Base-by-base conservation (phyloP, 371 early-diverging fungal species). In the Catenaria anguillulae region DNA sequence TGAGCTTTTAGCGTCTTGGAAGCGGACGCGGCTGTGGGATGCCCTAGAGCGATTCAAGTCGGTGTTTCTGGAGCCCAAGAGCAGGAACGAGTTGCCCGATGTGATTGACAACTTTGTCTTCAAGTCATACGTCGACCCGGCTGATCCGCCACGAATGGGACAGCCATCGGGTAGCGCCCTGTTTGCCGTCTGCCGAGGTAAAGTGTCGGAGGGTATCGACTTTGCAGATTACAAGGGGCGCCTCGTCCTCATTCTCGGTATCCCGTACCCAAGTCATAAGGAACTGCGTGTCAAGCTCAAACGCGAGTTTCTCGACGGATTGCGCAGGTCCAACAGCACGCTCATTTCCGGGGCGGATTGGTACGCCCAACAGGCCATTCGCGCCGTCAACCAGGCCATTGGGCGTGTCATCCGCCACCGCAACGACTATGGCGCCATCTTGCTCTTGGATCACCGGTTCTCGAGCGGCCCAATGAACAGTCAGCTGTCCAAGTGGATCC, bases 331-430 rank as follows among this genome's bases (percentile, higher is more conserved):
- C 4, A 62, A 29, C 15, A 31, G 26, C n/a, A 56, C 42, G 26
- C 48, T 55, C 37, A 19, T 70, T 23, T 68, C 66, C 17, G 90
- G 91, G 1, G 60, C 71, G 5, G 69, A 74, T n/a, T 90, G 93
- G 93, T 96, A 95, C 66, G 71, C 77, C 19, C 81, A 80, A 26
- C 92, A 94, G 70, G 96, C 97, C 0, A 85, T 78, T 50, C 74
- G 92, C 42, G 93, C 97, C 4, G 86, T 91, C 43, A 97, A 96
- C 67, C 97, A 97, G 71, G 97, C 96, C 0, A 67, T 95, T 23
- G 98, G 98, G 13, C 73, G 98, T 55, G 91, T 86, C 61, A 84
- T 97, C 35, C 79, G 98, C n/a, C 98, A 97, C 67, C 77, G 80
- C 61, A 78, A 84, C 56, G 97, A 78, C 58, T 81, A 81, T 65